Evolutionary conservation across 306 rosid species (phyloP), one percentile per base, ranked within the genome.

Genomic region (Lagenaria siceraria): DNA sequence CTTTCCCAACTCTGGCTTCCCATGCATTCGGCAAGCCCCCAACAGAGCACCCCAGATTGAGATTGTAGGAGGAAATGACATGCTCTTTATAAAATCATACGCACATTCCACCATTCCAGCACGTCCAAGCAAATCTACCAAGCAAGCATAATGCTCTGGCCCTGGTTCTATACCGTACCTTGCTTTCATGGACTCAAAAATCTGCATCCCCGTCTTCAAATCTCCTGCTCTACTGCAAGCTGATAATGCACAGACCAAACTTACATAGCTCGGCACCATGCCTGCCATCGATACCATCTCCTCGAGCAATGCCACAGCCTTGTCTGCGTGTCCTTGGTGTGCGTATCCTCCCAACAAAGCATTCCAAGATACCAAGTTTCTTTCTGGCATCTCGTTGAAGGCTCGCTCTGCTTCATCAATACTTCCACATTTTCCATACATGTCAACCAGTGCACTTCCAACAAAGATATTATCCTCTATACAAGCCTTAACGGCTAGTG

Each of bases 341-440:
- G 95, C 90, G 81, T 88, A 89, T 51, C 89, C 94, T n/a, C 92
- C 85, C 54, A 90, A 70, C 93, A 91, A 83, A 11, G 94, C 86
- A 64, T 91, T 91, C 95, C 96, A 91, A 15, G 86, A 82, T 78
- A 94, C 86, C 40, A 88, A 70, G 82, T 94, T 94, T 83, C 85
- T 85, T 36, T 78, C 81, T 3, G 91, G 88, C 90, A 90, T 86
- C 80, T 82, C 86, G 22, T 77, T 55, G 15, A 86, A 91, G 77
- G 84, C 96, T 40, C 9, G 84, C 79, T 86, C 87, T 0, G 97
- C 91, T n/a, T 84, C 85, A 79, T 82, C 78, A 60, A 89, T 80
- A 63, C 86, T 86, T 77, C 97, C 98, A 81, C 97, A 91, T 85
- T 91, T 93, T 59, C 98, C 98, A 84, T 91, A 91, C 89, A 93